Base-by-base conservation (phyloP, 108 stramenopile genomes). In the Conticribra guillardii region DNA sequence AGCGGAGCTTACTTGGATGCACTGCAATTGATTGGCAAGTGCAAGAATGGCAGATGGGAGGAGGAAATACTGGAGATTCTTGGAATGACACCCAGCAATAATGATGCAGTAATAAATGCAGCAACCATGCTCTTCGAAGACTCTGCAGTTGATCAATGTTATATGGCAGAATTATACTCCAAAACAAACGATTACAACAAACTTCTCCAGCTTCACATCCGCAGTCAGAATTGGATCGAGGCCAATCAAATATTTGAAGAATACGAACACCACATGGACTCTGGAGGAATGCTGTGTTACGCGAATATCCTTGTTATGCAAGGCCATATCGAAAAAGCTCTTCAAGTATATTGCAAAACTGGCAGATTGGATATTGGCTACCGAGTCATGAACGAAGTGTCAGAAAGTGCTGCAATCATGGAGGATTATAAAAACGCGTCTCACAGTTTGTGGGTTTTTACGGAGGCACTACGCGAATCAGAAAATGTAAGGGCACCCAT, bases 221-320 rank as follows among this genome's bases (percentile, higher is more conserved):
- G 34, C 9, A 19, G 22, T 4, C 7, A 18, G 16, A 45, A 60
- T 2, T 60, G 5, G 19, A 24, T 22, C 22, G 60, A 45, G 18
- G 60, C 44, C 24, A 28, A 22, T 23, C 17, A 45, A 22, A 45
- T 41, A 22, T 22, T 45, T 22, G 44, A 60, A 11, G 19, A 24
- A 1, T 3, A 45, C 15, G 8, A 60, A 28, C 1, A 46, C 34
- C 1, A 18, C n/a, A 11, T 45, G 11, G 37, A 60, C 19, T n/a
- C 26, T 11, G 24, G 60, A 22, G 60, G 21, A 1, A 28, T 44
- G 0, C 8, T 87, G 19, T 80, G 86, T 19, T 87, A 84, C 53
- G 88, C 88, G 4, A 53, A 85, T 52, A 84, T 85, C 84, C 85
- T 89, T 37, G 75, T 81, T 2, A 67, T 70, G 57, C 64, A 87